Base-by-base conservation (phyloP, 1,139 yeast genomes). In the Fermentozyma sake region DNA sequence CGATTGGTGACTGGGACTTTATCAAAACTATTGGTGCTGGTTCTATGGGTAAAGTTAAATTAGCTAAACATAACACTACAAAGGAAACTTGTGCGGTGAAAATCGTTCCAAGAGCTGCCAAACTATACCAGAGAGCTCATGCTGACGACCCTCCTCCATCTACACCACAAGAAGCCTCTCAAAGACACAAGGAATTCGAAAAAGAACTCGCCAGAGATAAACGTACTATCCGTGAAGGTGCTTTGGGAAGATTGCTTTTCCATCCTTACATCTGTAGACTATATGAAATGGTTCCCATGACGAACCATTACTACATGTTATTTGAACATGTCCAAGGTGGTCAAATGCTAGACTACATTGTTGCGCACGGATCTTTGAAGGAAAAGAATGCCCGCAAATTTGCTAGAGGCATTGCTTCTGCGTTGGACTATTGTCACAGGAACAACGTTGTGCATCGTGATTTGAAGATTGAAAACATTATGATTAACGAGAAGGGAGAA, bases 281-380 rank as follows among this genome's bases (percentile, higher is more conserved):
- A 29, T 86, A 85, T 55, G 98, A 91, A 56, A 86, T 91, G 71
- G 87, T 87, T 37, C 84, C 95, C 15, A 89, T 91, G 96, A 84
- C 96, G 7, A 86, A 87, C 42, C 98, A 93, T 53, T 91, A 84
- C 58, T 93, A 93, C 59, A 87, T 93, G 95, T 69, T 93, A 32
- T 91, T 91, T 57, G 99, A 93, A 54, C 91, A 87, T 50, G 95
- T 93, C 13, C 84, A 93, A 23, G 99, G 98, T 22, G 98, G 98
- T 19, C 98, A 93, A 58, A 78, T 93, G 86, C 73, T 93, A 38
- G 99, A 93, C 61, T 91, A 91, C 54, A 93, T 93, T 41, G 96
- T 93, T 38, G 82, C 95, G 18, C 98, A 93, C 56, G 98, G 98
- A 2, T 81, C 94, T 4, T 67, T 93, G 43, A 86, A 89, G 55